These are phyloP conservation scores for Coix lacrymajobi DNA, from an alignment of 176 grass and related monocot species.

Conservation along the genomic window DNA sequence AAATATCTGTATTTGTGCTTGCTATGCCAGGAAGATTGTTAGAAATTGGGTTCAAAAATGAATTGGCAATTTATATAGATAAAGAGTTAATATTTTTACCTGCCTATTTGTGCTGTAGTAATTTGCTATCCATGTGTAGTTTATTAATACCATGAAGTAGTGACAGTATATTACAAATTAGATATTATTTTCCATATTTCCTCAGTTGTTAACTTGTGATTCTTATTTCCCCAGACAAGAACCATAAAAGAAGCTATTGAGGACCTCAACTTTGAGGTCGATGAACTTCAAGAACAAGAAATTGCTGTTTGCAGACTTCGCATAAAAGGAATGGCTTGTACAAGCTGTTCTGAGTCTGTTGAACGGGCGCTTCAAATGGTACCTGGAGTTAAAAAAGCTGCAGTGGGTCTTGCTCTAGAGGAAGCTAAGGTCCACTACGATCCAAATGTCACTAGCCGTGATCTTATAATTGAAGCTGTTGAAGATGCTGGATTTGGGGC, in stretches of 20 bases:
- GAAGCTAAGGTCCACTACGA: constrained; percentile 99
- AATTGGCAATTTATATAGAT: background rate
- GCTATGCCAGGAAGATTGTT: background rate
- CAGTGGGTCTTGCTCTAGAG: constrained; percentile 87
- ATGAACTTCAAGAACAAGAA: constrained; percentile 80
- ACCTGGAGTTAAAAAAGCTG: constrained; percentile 86
- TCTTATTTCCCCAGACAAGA: constrained; percentile 47
- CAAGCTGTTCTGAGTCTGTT: constrained; percentile 93
- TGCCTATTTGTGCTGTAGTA: constrained; percentile 3
- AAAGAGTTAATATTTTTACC: background rate
- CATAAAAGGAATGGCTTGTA: constrained; percentile 98
- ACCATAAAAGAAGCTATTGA: constrained; percentile 75
- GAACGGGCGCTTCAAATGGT: constrained; percentile 80
- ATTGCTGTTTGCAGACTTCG: constrained; percentile 83
- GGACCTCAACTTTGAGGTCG: constrained; percentile 65
- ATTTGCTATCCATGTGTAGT: background rate
- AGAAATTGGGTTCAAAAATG: background rate
- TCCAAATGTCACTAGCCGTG: constrained; percentile 60
- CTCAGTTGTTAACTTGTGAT: background rate
- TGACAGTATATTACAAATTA: background rate
- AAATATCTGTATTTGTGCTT: background rate
- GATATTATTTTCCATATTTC: constrained; percentile 6
- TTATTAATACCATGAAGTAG: constrained; percentile 15
- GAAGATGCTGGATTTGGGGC: constrained; percentile 97
- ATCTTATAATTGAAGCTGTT: constrained; percentile 67